Percentiles rank a stretch among this genome's conserved stretches.
Evolutionary conservation across 2,329 filamentous ascomycete genomes (phyloP).

Genomic region (Leptodontidium sp.): DNA sequence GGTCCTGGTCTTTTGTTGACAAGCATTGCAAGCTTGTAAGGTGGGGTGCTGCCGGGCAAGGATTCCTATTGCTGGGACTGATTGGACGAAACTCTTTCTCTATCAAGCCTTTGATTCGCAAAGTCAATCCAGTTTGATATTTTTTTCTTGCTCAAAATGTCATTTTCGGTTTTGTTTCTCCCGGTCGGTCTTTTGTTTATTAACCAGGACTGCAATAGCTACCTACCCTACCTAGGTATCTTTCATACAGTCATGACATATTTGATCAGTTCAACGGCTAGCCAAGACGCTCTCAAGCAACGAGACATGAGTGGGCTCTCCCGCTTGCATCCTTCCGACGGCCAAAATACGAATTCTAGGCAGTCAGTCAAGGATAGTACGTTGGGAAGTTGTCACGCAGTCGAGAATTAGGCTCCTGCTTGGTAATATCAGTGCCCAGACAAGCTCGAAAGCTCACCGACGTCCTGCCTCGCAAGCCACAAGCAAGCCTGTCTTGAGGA

Average conservation of each 20-base stretch:
- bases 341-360: no score
- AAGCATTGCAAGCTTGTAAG: no score
- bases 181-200: not conserved
- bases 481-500: not conserved
- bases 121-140: not conserved
- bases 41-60: not conserved
- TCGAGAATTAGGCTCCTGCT: not conserved
- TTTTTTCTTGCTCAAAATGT: not conserved
- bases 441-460: not conserved
- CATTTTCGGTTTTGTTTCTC: no score
- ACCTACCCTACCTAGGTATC: not conserved
- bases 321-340: constrained; percentile 12
- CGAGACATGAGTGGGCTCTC: not conserved
- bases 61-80: not conserved
- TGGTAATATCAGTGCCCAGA: not conserved
- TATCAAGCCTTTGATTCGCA: not conserved
- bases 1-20: no score
- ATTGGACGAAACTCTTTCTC: constrained; percentile 10
- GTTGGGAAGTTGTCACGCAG: not conserved
- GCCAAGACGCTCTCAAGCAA: not conserved
- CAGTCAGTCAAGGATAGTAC: not conserved
- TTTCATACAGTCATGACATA: not conserved
- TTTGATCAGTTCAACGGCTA: not conserved
- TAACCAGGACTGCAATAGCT: not conserved
- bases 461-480: constrained; percentile 1